These are phyloP conservation scores for Cordyceps farinosa DNA, from an alignment of 2,329 filamentous ascomycete genomes.

Conservation along the genomic window DNA sequence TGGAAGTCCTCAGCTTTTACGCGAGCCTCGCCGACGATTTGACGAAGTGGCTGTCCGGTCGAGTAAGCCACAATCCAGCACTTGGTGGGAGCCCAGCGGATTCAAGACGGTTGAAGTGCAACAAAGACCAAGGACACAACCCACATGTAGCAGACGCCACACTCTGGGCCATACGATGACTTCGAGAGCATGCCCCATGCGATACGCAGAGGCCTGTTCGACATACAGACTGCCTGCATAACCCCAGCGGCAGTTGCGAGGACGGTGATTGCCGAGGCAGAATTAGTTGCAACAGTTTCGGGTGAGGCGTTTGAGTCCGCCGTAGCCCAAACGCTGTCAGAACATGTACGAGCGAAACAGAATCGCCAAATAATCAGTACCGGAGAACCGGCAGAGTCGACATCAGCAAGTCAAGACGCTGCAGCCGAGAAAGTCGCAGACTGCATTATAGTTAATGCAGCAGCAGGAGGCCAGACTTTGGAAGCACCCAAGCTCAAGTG, in stretches of 20 bases:
- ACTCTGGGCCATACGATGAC: constrained; percentile 12
- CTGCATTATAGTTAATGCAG: no score
- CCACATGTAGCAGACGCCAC: constrained; percentile 21
- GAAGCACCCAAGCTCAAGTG: no score
- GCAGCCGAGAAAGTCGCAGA: no score
- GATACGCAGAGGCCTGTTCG: constrained; percentile 10
- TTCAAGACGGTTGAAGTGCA: constrained; percentile 21
- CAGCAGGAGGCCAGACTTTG: no score
- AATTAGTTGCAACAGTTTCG: background rate
- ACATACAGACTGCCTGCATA: background rate
- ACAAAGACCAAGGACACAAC: constrained; percentile 4
- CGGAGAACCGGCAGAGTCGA: no score
- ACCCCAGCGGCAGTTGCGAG: background rate
- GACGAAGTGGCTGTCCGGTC: background rate
- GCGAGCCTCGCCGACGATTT: background rate
- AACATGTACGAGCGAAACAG: no score
- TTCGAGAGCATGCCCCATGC: constrained; percentile 20
- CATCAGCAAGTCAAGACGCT: no score
- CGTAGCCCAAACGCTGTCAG: background rate
- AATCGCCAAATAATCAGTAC: no score
- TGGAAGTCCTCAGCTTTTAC: background rate
- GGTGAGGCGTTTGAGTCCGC: background rate
- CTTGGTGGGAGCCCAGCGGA: constrained; percentile 13
- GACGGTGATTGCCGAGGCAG: background rate
- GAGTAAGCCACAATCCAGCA: background rate